These are phyloP conservation scores for Spathaspora sp. DNA, from an alignment of 805 yeast species.

Conservation along the genomic window DNA sequence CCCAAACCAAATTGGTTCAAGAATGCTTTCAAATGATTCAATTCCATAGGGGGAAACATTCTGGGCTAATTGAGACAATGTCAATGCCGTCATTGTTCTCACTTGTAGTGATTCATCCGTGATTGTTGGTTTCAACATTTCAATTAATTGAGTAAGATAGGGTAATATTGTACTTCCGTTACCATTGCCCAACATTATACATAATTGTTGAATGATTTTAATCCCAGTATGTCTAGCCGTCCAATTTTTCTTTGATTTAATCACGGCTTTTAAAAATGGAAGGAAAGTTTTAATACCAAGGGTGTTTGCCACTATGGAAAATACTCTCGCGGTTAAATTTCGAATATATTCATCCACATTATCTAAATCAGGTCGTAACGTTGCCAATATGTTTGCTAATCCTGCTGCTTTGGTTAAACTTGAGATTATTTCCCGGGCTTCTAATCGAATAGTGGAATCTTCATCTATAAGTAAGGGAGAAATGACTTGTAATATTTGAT, in stretches of 20 bases:
- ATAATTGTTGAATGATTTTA: constrained; percentile 71
- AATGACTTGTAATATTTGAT: constrained; percentile 65
- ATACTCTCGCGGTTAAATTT: constrained; percentile 68
- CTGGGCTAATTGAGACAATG: constrained; percentile 74
- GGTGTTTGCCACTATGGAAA: constrained; percentile 81
- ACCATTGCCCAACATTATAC: constrained; percentile 64
- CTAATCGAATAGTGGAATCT: constrained; percentile 67
- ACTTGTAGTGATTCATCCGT: constrained; percentile 67
- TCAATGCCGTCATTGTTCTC: constrained; percentile 65
- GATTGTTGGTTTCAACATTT: constrained; percentile 54
- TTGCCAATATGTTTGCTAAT: constrained; percentile 70
- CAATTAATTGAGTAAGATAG: constrained; percentile 60
- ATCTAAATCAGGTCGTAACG: constrained; percentile 78
- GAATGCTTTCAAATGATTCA: constrained; percentile 71
- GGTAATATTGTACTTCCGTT: constrained; percentile 57
- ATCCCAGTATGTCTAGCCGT: constrained; percentile 81
- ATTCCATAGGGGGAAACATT: constrained; percentile 85
- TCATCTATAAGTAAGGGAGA: constrained; percentile 81
- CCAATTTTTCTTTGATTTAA: constrained; percentile 74
- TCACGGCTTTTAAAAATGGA: constrained; percentile 81
- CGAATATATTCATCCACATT: constrained; percentile 78
- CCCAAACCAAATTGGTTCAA: constrained; percentile 82
- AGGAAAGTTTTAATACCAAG: constrained; percentile 67
- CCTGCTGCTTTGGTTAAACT: constrained; percentile 81
- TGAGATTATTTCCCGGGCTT: constrained; percentile 76